phyloP scores from a whole-genome alignment of 106 monocot species.

The Apostasia shenzhenica region DNA sequence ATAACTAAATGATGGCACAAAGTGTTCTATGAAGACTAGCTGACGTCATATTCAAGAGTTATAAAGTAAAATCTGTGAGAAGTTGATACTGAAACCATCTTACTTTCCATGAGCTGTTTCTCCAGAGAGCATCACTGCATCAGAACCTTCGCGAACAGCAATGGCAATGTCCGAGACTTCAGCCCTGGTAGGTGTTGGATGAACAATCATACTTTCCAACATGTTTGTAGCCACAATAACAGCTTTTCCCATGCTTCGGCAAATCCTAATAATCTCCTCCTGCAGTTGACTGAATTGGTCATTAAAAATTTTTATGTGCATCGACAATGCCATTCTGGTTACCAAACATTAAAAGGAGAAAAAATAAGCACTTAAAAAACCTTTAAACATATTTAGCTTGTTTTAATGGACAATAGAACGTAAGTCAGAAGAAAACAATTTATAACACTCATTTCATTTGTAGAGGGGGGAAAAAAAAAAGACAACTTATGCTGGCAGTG shows the following conservation, averaged over 20 bases:
- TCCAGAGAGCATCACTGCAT: conserved; percentile 96
- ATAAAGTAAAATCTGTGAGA: background rate
- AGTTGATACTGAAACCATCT: conserved; percentile 5
- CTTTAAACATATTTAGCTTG: too few species aligned
- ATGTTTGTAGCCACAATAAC: conserved; percentile 99
- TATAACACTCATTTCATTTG: too few species aligned
- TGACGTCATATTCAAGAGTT: background rate
- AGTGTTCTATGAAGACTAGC: too few species aligned
- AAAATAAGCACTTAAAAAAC: too few species aligned
- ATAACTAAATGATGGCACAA: too few species aligned
- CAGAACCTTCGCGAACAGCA: conserved; percentile 93
- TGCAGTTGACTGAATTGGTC: conserved; percentile 15
- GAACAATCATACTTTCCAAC: conserved; percentile 99
- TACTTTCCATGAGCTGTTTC: conserved; percentile 99
- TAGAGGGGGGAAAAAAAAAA: too few species aligned
- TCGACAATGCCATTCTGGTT: too few species aligned
- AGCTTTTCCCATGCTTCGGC: conserved; percentile 96
- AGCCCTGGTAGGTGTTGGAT: conserved; percentile 95
- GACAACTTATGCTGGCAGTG: too few species aligned
- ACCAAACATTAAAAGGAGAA: too few species aligned
- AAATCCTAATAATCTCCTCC: conserved; percentile 96
- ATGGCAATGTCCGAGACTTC: conserved; percentile 98
- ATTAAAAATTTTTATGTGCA: background rate
- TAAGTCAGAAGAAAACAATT: too few species aligned
- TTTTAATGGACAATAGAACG: too few species aligned